Base-by-base conservation (phyloP, 106 monocot species). In the Posidonia australis region DNA sequence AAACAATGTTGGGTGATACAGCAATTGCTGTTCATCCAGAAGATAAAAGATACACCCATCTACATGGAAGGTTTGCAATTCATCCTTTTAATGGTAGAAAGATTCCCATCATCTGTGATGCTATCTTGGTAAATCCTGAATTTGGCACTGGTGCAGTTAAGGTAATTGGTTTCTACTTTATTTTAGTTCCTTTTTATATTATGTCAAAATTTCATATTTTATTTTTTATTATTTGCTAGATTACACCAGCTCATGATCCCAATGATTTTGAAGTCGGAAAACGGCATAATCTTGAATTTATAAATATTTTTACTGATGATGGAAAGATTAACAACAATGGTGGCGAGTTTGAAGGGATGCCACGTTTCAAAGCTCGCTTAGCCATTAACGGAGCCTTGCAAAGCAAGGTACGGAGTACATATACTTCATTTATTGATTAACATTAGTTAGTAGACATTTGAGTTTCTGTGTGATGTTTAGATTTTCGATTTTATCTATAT, bases 91-190 rank as follows among this genome's bases (percentile, higher is more conserved):
- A 91, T 74, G 70, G 79, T 24, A 76, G 98, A 67, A 84, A 75
- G 43, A 78, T 98, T 66, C 87, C 84, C 45, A 98, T 98, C 31
- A 73, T 98, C 25, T 83, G 84, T 74, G 91, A 98, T 85, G 78
- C 80, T 48, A 78, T 76, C 9, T 65, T 98, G 19, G 98, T 91
- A 41, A 81, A 98, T 76, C 91, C 87, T 26, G 70, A 65, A 29
- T 98, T 91, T 75, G 98, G 98, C 16, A 98, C 98, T 66, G 98
- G 98, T 21, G 91, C 91, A 71, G 98, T 98, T 49, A 98, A 98
- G 87, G 98, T 98, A 78, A 67, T 46, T 64, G 63, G 18, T 29
- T 19, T 52, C 16, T 20, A 17, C 1, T 16, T 5, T 31, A 13
- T 54, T 52, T 49, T 27, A 13, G 20, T 12, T 45, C 28, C 11